A percentile compares a stretch with the other conserved stretches of the same genome.
phyloP scores from a whole-genome alignment of 306 rosid genomes.

The Glycine tomentella region DNA sequence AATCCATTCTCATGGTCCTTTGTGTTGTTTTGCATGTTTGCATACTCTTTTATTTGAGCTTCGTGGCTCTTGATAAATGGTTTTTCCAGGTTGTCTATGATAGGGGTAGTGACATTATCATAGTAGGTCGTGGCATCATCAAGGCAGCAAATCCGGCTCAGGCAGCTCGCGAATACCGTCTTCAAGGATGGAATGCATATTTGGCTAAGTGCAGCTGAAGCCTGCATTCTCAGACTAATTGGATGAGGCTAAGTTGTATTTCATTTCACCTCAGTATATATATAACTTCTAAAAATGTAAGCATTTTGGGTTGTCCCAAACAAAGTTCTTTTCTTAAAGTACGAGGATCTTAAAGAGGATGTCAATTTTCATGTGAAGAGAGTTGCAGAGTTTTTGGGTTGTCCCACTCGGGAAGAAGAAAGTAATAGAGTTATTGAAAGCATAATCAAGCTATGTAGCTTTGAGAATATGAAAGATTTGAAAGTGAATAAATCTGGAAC shows the following conservation, averaged over 20 bases:
- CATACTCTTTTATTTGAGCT: neutral
- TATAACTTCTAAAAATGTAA: neutral
- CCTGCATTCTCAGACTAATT: neutral
- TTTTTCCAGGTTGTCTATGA: slow-evolving; percentile 71
- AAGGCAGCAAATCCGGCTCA: slow-evolving; percentile 74
- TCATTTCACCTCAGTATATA: neutral
- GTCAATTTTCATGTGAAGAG: neutral
- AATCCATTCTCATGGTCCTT: neutral
- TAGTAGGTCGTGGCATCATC: slow-evolving; percentile 89
- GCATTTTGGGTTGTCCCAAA: no score
- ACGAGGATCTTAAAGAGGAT: neutral
- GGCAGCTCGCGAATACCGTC: slow-evolving; percentile 74
- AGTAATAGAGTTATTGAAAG: neutral
- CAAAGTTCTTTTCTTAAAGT: neutral
- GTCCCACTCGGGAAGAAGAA: neutral
- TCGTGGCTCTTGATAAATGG: slow-evolving; percentile 26
- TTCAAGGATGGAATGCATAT: slow-evolving; percentile 90
- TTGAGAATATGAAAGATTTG: neutral
- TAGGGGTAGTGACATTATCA: slow-evolving; percentile 86
- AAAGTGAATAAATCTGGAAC: neutral
- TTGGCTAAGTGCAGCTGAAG: slow-evolving; percentile 61
- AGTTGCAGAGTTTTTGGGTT: neutral
- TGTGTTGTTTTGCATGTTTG: slow-evolving; percentile 27
- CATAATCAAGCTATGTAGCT: neutral
- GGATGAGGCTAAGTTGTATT: slow-evolving; percentile 4